Evolutionary conservation across 1,284 basidiomycete genomes (phyloP).

Genomic region (Cryptococcus maquisensis): DNA sequence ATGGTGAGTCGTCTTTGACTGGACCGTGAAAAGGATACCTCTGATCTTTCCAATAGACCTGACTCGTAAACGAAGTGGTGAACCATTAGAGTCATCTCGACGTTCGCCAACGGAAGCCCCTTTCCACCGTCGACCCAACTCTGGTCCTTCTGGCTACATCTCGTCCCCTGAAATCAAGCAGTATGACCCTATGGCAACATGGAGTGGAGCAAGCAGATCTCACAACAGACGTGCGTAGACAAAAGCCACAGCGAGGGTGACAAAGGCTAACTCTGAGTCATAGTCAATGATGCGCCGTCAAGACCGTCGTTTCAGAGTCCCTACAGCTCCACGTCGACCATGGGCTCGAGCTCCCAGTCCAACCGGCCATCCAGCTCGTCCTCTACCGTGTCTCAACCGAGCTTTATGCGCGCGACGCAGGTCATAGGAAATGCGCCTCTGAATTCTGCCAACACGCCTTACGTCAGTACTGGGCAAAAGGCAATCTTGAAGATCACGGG

Average conservation of each 20-base stretch:
- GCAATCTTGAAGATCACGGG: slow-evolving; percentile 48
- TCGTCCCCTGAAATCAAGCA: not conserved
- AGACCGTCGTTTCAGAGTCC: slow-evolving; percentile 2
- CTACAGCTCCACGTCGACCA: slow-evolving; percentile 5
- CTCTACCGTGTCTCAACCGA: slow-evolving; percentile 29
- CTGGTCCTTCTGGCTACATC: not conserved
- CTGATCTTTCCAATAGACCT: not conserved
- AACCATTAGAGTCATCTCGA: slow-evolving; percentile 20
- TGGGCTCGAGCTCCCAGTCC: not conserved
- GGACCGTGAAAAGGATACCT: not conserved
- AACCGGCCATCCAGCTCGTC: too few species aligned
- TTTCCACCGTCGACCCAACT: not conserved
- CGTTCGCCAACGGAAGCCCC: slow-evolving; percentile 13
- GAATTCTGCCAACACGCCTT: slow-evolving; percentile 16
- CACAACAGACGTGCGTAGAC: not conserved
- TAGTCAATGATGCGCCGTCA: too few species aligned
- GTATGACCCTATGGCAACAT: not conserved
- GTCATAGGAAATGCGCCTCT: slow-evolving; percentile 13
- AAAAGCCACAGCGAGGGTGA: too few species aligned
- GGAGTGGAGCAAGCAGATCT: not conserved
- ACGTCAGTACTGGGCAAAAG: slow-evolving; percentile 26
- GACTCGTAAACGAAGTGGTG: slow-evolving; percentile 23
- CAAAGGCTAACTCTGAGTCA: too few species aligned
- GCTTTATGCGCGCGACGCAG: slow-evolving; percentile 43
- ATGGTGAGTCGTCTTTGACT: not conserved